phyloP scores from a whole-genome alignment of 176 grass and related monocot genomes.

The Thalia dealbata region DNA sequence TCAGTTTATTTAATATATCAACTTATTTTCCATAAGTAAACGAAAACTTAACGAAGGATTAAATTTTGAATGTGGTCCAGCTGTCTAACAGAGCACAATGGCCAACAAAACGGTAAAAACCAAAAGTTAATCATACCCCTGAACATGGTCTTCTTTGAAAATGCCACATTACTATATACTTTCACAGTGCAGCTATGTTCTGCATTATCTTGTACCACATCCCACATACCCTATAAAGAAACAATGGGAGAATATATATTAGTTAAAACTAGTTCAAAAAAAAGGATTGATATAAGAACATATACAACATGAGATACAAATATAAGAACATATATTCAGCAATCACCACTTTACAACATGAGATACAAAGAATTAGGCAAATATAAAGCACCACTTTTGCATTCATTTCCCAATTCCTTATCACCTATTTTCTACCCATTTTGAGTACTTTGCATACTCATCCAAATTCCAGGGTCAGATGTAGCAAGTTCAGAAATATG shows the following conservation, averaged over 20 bases:
- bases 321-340: not conserved
- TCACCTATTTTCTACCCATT: not conserved
- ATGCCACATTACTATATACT: constrained; percentile 64
- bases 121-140: constrained; percentile 40
- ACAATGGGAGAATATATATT: not conserved
- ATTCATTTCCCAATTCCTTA: not conserved
- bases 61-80: not conserved
- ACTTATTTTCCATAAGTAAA: not conserved
- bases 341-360: not conserved
- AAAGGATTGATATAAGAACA: not conserved
- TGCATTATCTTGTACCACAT: constrained; percentile 57
- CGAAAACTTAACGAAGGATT: not conserved
- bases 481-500: too few species aligned
- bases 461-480: too few species aligned
- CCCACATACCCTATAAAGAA: constrained; percentile 59
- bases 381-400: not conserved
- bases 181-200: constrained; percentile 53
- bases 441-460: not conserved
- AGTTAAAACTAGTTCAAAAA: too few species aligned
- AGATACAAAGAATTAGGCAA: not conserved
- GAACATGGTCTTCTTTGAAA: constrained; percentile 91
- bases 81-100: not conserved
- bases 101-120: not conserved
- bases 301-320: not conserved
- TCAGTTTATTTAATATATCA: not conserved